phyloP scores from a whole-genome alignment of 2,329 filamentous ascomycete species.

The Fusarium sp. region DNA sequence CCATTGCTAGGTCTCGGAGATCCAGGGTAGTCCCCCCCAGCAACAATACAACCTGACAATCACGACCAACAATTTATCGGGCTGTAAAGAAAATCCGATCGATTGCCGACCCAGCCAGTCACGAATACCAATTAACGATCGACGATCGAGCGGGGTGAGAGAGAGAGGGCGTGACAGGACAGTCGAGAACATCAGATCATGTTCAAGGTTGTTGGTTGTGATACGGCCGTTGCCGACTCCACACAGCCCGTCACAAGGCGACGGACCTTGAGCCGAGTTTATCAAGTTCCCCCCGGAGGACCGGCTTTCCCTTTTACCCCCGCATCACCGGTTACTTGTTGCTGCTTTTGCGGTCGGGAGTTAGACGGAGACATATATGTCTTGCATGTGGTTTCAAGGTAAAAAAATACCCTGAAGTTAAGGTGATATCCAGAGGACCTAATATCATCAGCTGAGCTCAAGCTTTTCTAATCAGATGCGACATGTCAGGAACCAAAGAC shows the following conservation, averaged over 20 bases:
- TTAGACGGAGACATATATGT: background rate
- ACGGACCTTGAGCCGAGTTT: background rate
- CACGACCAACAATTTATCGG: background rate
- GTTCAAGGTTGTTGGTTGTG: background rate
- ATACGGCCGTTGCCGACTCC: background rate
- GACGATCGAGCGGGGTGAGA: background rate
- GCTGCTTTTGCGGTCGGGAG: background rate
- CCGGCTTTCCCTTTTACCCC: background rate
- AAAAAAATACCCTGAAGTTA: background rate
- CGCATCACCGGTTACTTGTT: background rate
- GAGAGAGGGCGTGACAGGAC: background rate
- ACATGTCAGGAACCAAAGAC: conserved; percentile 2
- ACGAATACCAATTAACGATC: background rate
- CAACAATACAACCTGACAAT: background rate
- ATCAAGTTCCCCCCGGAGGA: background rate
- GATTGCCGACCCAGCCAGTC: conserved; percentile 12
- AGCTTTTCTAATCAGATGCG: background rate
- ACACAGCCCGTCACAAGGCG: background rate
- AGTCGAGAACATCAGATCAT: background rate
- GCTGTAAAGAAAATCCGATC: conserved; percentile 10
- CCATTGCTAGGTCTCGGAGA: background rate
- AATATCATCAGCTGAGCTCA: background rate
- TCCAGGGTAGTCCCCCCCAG: conserved; percentile 4
- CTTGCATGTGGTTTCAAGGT: background rate
- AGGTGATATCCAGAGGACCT: too few species aligned